Evolutionary conservation across 345 rosid genomes (phyloP).

Genomic region (Microthlaspi erraticum): DNA sequence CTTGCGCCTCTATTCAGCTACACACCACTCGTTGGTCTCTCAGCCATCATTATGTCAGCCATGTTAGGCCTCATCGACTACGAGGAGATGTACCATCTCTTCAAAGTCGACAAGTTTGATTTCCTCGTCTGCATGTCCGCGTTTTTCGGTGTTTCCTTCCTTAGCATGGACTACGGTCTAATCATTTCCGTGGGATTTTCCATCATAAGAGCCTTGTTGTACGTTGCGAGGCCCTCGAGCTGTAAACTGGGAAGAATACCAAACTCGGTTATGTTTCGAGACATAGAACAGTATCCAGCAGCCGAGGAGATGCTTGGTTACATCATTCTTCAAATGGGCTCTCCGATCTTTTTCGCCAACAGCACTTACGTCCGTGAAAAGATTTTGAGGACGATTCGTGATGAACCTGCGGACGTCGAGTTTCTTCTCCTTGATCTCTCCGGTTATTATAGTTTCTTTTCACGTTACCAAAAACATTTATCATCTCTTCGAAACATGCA

Average conservation of each 20-base stretch:
- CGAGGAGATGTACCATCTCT: slow-evolving; percentile 62
- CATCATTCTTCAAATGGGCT: slow-evolving; percentile 75
- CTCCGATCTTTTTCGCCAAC: slow-evolving; percentile 89
- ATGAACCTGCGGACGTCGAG: slow-evolving; percentile 51
- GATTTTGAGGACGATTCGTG: slow-evolving; percentile 69
- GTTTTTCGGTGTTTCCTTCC: slow-evolving; percentile 77
- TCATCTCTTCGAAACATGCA: too few relatives aligned
- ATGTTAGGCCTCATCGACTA: slow-evolving; percentile 85
- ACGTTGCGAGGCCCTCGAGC: slow-evolving; percentile 74
- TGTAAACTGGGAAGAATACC: slow-evolving; percentile 76
- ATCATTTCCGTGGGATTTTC: slow-evolving; percentile 75
- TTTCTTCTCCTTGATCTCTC: slow-evolving; percentile 74
- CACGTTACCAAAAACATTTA: not conserved
- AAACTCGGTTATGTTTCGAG: slow-evolving; percentile 63
- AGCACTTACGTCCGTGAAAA: slow-evolving; percentile 74
- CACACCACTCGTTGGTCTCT: slow-evolving; percentile 86
- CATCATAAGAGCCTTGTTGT: slow-evolving; percentile 65
- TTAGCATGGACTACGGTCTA: slow-evolving; percentile 86
- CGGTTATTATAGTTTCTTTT: slow-evolving; percentile 46
- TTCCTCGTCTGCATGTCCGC: slow-evolving; percentile 78
- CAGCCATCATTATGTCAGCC: slow-evolving; percentile 90
- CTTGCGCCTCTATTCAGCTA: slow-evolving; percentile 85
- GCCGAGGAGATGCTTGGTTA: slow-evolving; percentile 52
- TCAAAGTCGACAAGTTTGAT: slow-evolving; percentile 83
- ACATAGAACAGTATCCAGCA: slow-evolving; percentile 71